Evolutionary conservation across 768 basidiomycete genomes (phyloP).

Genomic region (Agaricus sinodeliciosus): DNA sequence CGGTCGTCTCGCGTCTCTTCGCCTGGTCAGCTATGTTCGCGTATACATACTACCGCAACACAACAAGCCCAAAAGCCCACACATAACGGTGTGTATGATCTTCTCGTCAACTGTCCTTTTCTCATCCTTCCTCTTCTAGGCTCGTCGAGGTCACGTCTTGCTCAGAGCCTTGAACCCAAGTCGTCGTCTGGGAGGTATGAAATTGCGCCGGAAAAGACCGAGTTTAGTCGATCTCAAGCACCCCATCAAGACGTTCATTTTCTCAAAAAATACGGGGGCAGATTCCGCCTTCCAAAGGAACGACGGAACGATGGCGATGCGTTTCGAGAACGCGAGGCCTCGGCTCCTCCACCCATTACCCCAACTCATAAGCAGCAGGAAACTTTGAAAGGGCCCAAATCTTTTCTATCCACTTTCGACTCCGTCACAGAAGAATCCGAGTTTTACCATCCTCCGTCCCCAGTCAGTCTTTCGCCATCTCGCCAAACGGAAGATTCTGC

Average conservation of each 20-base stretch:
- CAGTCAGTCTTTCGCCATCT: slow-evolving; percentile 11
- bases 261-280: background rate
- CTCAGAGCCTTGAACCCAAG: slow-evolving; percentile 6
- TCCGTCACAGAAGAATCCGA: slow-evolving; percentile 5
- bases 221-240: background rate
- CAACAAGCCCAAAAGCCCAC: too few relatives aligned
- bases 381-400: background rate
- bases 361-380: background rate
- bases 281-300: background rate
- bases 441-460: slow-evolving; percentile 12
- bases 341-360: background rate
- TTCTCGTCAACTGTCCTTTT: background rate
- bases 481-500: background rate
- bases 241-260: slow-evolving; percentile 8
- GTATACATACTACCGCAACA: too few relatives aligned
- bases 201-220: background rate
- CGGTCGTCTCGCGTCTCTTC: too few relatives aligned
- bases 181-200: slow-evolving; percentile 2
- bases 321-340: too few relatives aligned
- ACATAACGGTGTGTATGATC: too few relatives aligned
- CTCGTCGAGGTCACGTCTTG: slow-evolving; percentile 9
- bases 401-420: background rate
- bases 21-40: too few relatives aligned
- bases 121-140: background rate
- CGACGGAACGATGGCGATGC: background rate